Conservation (phyloP, 2,329 filamentous ascomycete species). For the Dothidotthia symphoricarpi region DNA sequence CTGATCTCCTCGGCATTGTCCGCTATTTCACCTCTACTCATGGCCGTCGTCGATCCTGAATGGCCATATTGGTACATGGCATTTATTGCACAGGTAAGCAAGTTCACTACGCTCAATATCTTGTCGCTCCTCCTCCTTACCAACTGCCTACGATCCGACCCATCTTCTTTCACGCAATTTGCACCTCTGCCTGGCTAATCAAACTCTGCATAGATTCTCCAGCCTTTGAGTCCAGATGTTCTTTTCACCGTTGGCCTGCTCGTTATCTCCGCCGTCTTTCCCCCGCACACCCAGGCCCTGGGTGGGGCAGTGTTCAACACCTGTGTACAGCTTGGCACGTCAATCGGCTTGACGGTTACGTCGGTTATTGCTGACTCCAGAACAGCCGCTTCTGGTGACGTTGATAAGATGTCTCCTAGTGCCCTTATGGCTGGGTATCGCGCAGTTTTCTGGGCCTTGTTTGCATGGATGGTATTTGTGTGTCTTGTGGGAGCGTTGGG, state of each 20-base stretch:
- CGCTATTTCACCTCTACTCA: conserved; percentile 50
- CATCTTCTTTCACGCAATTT: no score
- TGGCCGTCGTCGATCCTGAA: conserved; percentile 52
- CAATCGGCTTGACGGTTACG: conserved; percentile 14
- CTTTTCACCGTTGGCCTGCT: conserved; percentile 59
- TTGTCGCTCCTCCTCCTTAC: no score
- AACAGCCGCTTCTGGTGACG: not conserved
- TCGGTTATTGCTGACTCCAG: conserved; percentile 1
- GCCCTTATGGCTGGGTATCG: conserved; percentile 22
- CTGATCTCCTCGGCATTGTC: conserved; percentile 44
- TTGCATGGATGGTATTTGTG: conserved; percentile 25
- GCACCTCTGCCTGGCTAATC: no score
- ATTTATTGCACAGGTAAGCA: conserved; percentile 45
- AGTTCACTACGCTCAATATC: no score
- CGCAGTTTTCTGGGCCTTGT: conserved; percentile 30
- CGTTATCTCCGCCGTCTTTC: conserved; percentile 56
- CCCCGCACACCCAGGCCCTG: conserved; percentile 57
- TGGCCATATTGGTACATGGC: conserved; percentile 55
- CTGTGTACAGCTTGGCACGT: conserved; percentile 56
- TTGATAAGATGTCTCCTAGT: conserved; percentile 1
- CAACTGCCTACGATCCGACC: no score
- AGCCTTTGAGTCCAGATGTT: conserved; percentile 47
- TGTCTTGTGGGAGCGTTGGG: conserved; percentile 24
- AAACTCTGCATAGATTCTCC: conserved; percentile 40
- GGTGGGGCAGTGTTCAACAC: conserved; percentile 64